These are phyloP conservation scores for Penicillium sp. DNA, from an alignment of 2,329 filamentous ascomycete genomes.

Conservation along the genomic window DNA sequence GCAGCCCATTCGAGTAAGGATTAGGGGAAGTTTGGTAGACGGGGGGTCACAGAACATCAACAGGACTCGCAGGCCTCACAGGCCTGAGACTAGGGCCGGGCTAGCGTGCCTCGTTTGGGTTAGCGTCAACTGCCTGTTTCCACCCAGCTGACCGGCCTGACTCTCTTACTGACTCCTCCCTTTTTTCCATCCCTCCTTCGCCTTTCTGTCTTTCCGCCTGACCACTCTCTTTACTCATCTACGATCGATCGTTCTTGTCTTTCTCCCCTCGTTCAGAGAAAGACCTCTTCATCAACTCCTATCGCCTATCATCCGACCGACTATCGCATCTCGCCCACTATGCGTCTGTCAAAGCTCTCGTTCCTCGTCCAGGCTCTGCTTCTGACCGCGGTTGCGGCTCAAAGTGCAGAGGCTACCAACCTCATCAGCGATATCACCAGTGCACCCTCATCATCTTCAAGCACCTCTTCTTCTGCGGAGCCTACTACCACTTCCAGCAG, in stretches of 20 bases:
- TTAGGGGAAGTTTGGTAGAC: neutral
- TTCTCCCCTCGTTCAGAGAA: constrained; percentile 14
- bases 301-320: neutral
- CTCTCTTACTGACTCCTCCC: constrained; percentile 13
- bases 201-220: constrained; percentile 14
- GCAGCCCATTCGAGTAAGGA: neutral
- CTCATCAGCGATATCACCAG: constrained; percentile 20
- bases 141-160: neutral
- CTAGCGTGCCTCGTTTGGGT: constrained; percentile 17
- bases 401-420: constrained; percentile 29
- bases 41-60: too few species aligned
- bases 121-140: constrained; percentile 18
- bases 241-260: constrained; percentile 19
- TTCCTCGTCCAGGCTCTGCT: constrained; percentile 40
- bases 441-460: constrained; percentile 17
- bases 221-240: neutral
- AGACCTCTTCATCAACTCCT: neutral
- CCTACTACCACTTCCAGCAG: constrained; percentile 17
- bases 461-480: constrained; percentile 21
- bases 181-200: constrained; percentile 10
- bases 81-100: constrained; percentile 21
- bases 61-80: neutral
- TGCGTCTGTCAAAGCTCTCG: constrained; percentile 39
- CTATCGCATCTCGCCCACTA: constrained; percentile 23
- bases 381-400: constrained; percentile 38